Percentiles rank a stretch among this genome's conserved stretches.
Conservation (phyloP, 495 filamentous ascomycete genomes). For the Annulohypoxylon stygium region DNA sequence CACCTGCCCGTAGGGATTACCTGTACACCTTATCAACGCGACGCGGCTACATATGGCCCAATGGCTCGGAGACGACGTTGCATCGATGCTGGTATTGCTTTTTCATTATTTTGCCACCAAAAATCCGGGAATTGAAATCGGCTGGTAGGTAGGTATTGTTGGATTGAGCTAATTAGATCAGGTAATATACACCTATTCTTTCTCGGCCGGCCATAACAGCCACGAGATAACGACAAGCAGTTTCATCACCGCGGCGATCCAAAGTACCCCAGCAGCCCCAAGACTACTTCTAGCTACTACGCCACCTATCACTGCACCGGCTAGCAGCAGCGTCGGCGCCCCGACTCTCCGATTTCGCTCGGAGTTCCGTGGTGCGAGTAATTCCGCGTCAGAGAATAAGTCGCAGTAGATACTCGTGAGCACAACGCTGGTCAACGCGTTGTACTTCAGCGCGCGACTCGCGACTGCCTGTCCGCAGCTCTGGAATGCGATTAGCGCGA, state of each 20-base stretch:
- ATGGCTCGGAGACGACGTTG: constrained; percentile 10
- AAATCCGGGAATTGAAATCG: constrained; percentile 13
- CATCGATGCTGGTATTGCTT: background rate
- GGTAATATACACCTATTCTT: constrained; percentile 17
- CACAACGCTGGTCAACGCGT: constrained; percentile 75
- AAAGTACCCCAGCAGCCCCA: constrained; percentile 73
- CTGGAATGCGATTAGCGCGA: constrained; percentile 77
- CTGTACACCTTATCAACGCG: constrained; percentile 21
- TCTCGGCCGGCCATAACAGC: constrained; percentile 67
- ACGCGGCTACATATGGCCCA: constrained; percentile 5
- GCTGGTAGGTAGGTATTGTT: constrained; percentile 14
- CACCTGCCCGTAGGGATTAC: constrained; percentile 10
- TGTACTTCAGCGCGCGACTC: constrained; percentile 72
- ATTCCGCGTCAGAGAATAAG: constrained; percentile 71
- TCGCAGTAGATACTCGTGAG: constrained; percentile 80
- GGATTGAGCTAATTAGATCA: constrained; percentile 4
- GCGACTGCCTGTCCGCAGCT: constrained; percentile 77
- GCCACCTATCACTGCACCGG: constrained; percentile 72
- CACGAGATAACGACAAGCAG: constrained; percentile 64
- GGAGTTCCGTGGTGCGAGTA: constrained; percentile 65
- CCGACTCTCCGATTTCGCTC: constrained; percentile 71
- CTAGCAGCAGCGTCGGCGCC: constrained; percentile 69
- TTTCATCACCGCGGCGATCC: constrained; percentile 71
- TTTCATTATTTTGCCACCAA: background rate
- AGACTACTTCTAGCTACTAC: constrained; percentile 66